These are phyloP conservation scores for Sistotremastrum niveocremeum DNA, from an alignment of 768 basidiomycete species.

Conservation along the genomic window DNA sequence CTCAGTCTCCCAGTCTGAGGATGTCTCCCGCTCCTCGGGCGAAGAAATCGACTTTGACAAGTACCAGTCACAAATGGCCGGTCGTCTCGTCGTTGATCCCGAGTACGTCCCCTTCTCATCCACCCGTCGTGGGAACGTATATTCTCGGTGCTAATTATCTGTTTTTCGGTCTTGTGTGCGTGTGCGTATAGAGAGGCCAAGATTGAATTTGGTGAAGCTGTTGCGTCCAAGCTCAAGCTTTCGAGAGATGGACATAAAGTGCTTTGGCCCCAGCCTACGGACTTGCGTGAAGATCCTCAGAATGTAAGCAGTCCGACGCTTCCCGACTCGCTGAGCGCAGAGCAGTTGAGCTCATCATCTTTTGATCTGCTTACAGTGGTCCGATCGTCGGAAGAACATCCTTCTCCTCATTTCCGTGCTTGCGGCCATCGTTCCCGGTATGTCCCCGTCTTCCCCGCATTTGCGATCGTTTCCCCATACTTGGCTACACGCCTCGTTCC, in stretches of 20 bases:
- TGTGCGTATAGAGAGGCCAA: conserved; percentile 36
- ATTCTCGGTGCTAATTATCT: not conserved
- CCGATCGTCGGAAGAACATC: conserved; percentile 33
- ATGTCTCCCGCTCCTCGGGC: too few relatives aligned
- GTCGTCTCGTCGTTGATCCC: conserved; percentile 49
- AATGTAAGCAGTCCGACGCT: conserved; percentile 22
- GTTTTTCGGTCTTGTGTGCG: not conserved
- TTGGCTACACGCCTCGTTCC: too few relatives aligned
- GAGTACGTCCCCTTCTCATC: conserved; percentile 24
- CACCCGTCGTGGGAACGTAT: not conserved
- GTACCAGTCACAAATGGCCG: conserved; percentile 43
- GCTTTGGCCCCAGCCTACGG: conserved; percentile 58
- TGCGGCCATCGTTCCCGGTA: conserved; percentile 42
- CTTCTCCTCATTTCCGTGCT: conserved; percentile 49
- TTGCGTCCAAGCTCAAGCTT: conserved; percentile 44
- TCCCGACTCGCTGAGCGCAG: not conserved
- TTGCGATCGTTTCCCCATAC: too few relatives aligned
- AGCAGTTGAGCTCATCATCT: not conserved
- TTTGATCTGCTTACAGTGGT: conserved; percentile 27
- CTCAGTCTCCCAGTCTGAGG: too few relatives aligned
- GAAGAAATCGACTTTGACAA: conserved; percentile 19
- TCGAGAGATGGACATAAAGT: conserved; percentile 42
- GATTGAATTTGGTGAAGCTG: conserved; percentile 42
- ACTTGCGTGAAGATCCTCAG: conserved; percentile 48
- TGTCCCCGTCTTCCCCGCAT: too few relatives aligned